These are phyloP conservation scores for Talinum fruticosum DNA, from an alignment of 148 eudicot species.

Conservation along the genomic window DNA sequence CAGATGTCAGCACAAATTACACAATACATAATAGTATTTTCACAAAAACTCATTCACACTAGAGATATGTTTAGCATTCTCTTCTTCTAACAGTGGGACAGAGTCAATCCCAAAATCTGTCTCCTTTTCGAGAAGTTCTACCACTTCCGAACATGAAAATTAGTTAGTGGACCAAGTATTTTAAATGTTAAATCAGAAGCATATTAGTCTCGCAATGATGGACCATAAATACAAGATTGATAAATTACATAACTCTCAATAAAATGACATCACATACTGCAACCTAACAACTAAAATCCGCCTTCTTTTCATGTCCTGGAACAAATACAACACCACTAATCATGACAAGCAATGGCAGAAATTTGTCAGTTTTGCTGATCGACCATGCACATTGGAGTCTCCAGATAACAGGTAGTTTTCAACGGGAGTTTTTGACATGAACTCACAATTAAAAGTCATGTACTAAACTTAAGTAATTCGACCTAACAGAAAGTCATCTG, in stretches of 20 bases:
- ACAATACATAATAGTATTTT: background rate
- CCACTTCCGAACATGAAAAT: background rate
- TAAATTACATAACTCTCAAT: too few species aligned
- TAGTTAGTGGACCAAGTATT: background rate
- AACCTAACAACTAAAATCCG: background rate
- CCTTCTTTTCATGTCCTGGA: background rate
- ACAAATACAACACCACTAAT: background rate
- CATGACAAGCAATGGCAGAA: background rate
- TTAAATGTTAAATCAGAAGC: background rate
- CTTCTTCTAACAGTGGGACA: background rate
- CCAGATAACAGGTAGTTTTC: background rate
- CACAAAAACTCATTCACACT: background rate
- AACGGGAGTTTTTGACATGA: background rate
- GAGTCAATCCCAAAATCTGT: background rate
- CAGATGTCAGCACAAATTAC: background rate
- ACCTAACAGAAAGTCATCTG: slow-evolving; percentile 2
- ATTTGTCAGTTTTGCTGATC: background rate
- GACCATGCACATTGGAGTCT: background rate
- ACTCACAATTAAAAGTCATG: background rate
- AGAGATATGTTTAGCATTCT: background rate
- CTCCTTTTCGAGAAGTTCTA: background rate
- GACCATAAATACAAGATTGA: background rate
- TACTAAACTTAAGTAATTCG: background rate
- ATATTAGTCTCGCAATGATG: background rate
- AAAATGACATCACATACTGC: background rate